Percentiles rank a stretch among this genome's conserved stretches.
Conservation (phyloP, 1,284 basidiomycete genomes). For the Paramarasmius palmivorus region DNA sequence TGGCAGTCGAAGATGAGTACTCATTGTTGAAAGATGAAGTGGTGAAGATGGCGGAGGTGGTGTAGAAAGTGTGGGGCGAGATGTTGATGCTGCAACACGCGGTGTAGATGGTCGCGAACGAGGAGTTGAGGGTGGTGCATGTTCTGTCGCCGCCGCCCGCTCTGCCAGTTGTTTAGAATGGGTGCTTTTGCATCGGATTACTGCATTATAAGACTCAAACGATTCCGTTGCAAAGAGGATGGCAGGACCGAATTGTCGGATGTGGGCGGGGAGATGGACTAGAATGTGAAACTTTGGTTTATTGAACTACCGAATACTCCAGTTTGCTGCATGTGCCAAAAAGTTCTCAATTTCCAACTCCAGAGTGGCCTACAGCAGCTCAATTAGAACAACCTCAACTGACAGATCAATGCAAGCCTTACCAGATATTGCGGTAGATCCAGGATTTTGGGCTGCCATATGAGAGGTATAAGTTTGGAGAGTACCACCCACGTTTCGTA, state of each 20-base stretch:
- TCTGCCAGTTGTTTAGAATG: constrained; percentile 44
- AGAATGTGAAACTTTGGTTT: constrained; percentile 42
- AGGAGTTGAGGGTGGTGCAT: too few species aligned
- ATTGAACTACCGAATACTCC: constrained; percentile 35
- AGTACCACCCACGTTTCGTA: constrained; percentile 30
- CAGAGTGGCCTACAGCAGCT: constrained; percentile 22
- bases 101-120: too few species aligned
- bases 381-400: too few species aligned
- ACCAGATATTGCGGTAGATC: constrained; percentile 31
- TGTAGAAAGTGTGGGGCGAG: too few species aligned
- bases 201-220: constrained; percentile 47
- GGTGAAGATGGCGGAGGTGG: too few species aligned
- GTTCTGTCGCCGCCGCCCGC: too few species aligned
- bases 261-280: constrained; percentile 29
- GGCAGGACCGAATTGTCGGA: constrained; percentile 36
- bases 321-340: constrained; percentile 24
- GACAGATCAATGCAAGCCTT: neutral
- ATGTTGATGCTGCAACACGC: too few species aligned
- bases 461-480: constrained; percentile 30
- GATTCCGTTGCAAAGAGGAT: constrained; percentile 40
- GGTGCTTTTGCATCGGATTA: constrained; percentile 41
- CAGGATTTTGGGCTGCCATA: constrained; percentile 37
- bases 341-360: constrained; percentile 28
- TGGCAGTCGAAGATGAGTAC: too few species aligned
- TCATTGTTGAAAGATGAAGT: too few species aligned